phyloP scores from a whole-genome alignment of 2,329 filamentous ascomycete genomes.

The Rhynchosporium secalis region DNA sequence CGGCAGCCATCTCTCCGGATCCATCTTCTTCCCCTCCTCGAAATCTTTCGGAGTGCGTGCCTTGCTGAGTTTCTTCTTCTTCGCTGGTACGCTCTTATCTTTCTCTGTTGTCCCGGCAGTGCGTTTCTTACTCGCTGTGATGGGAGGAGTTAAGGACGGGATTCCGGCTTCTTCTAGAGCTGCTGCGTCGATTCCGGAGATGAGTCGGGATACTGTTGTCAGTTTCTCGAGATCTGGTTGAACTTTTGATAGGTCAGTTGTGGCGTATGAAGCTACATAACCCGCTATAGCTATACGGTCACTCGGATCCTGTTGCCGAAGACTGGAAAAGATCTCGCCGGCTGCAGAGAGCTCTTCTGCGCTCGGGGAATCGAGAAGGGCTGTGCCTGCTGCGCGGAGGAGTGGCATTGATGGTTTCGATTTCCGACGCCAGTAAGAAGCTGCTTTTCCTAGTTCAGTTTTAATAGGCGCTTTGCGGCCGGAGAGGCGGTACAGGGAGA shows the following conservation, averaged over 20 bases:
- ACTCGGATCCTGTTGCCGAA: conserved; percentile 64
- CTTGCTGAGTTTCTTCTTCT: conserved; percentile 58
- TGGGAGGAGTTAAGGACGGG: conserved; percentile 47
- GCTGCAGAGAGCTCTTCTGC: conserved; percentile 68
- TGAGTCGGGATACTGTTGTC: conserved; percentile 62
- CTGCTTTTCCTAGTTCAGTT: conserved; percentile 74
- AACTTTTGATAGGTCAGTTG: conserved; percentile 56
- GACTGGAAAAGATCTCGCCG: conserved; percentile 73
- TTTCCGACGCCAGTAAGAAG: conserved; percentile 74
- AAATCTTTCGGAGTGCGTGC: conserved; percentile 70
- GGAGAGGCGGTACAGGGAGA: conserved; percentile 76
- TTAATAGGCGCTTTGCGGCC: conserved; percentile 72
- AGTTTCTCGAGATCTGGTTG: conserved; percentile 57
- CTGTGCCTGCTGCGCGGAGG: conserved; percentile 77
- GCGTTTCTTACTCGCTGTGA: conserved; percentile 50
- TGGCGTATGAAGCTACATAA: conserved; percentile 79
- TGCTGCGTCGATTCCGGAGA: conserved; percentile 59
- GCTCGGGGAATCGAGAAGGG: conserved; percentile 75
- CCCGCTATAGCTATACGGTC: conserved; percentile 76
- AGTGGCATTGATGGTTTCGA: conserved; percentile 62
- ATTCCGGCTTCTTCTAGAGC: conserved; percentile 68
- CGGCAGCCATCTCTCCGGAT: conserved; percentile 92
- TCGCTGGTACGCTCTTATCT: conserved; percentile 47
- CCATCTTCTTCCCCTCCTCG: conserved; percentile 75
- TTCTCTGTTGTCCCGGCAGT: conserved; percentile 42